phyloP scores from a whole-genome alignment of 495 filamentous ascomycete genomes.

The Aspergillus cavernicola region DNA sequence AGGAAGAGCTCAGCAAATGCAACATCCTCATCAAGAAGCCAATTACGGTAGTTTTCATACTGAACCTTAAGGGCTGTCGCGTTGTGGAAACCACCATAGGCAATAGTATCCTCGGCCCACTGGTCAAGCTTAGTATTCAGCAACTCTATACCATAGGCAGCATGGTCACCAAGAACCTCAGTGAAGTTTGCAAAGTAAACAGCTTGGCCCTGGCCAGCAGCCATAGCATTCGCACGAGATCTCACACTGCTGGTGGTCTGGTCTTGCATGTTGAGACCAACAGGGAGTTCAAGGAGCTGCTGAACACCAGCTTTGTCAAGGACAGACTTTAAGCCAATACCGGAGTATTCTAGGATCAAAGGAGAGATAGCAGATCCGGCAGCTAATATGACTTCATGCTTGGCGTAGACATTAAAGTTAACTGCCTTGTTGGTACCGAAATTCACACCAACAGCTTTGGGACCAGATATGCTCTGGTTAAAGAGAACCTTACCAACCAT shows the following conservation, averaged over 20 bases:
- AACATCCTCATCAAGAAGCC: slow-evolving; percentile 25
- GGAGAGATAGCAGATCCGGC: slow-evolving; percentile 54
- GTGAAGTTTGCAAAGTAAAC: slow-evolving; percentile 28
- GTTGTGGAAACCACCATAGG: slow-evolving; percentile 28
- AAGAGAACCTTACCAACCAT: slow-evolving; percentile 42
- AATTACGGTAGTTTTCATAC: slow-evolving; percentile 28
- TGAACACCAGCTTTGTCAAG: slow-evolving; percentile 44
- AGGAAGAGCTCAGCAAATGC: slow-evolving; percentile 28
- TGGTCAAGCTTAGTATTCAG: slow-evolving; percentile 26
- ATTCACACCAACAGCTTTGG: slow-evolving; percentile 24
- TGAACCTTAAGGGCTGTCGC: slow-evolving; percentile 22
- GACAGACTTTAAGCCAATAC: slow-evolving; percentile 33
- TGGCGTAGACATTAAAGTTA: slow-evolving; percentile 30
- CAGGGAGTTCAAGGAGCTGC: slow-evolving; percentile 51
- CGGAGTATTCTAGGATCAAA: slow-evolving; percentile 45
- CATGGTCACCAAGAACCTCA: slow-evolving; percentile 21
- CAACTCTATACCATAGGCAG: slow-evolving; percentile 13
- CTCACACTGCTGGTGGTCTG: slow-evolving; percentile 29
- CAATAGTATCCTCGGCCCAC: slow-evolving; percentile 24
- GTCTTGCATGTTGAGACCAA: slow-evolving; percentile 46
- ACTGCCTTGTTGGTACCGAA: slow-evolving; percentile 31
- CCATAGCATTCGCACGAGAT: slow-evolving; percentile 3
- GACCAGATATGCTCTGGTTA: slow-evolving; percentile 5
- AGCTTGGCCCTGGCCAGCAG: slow-evolving; percentile 23
- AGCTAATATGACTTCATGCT: slow-evolving; percentile 51